Conservation (phyloP, 2,329 filamentous ascomycete genomes). For the Beauveria asiatica region DNA sequence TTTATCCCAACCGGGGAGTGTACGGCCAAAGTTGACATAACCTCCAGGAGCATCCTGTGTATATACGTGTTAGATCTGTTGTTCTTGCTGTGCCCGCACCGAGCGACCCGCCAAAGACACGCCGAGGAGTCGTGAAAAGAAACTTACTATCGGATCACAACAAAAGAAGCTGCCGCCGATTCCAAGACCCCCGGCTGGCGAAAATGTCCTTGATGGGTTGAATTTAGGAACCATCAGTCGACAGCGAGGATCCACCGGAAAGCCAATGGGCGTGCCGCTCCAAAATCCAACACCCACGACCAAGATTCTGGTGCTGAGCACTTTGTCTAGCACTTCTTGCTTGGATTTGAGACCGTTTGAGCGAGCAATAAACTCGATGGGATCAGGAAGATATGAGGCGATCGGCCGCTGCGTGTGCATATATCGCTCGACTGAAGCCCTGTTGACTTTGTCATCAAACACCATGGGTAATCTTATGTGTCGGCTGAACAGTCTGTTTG, state of each 20-base stretch:
- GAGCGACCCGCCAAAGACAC: not conserved
- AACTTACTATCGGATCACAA: conserved; percentile 20
- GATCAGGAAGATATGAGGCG: conserved; percentile 52
- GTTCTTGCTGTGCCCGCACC: not conserved
- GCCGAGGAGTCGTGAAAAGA: not conserved
- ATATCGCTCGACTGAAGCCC: conserved; percentile 40
- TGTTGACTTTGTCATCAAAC: conserved; percentile 22
- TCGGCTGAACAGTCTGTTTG: conserved; percentile 10
- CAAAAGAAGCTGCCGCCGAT: conserved; percentile 24
- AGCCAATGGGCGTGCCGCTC: conserved; percentile 25
- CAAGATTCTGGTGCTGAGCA: conserved; percentile 25
- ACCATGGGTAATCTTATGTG: conserved; percentile 19
- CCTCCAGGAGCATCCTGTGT: conserved; percentile 24
- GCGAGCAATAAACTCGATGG: conserved; percentile 40
- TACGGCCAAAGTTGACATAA: conserved; percentile 24
- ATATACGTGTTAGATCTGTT: not conserved
- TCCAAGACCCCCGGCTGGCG: conserved; percentile 24
- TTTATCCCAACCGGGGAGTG: conserved; percentile 24
- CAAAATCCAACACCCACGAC: conserved; percentile 22
- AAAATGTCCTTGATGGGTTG: conserved; percentile 23
- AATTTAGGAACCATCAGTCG: conserved; percentile 19
- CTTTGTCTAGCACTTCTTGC: conserved; percentile 22
- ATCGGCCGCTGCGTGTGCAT: conserved; percentile 50
- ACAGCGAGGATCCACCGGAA: conserved; percentile 3
- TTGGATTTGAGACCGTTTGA: conserved; percentile 28